Conservation (phyloP, 2,329 filamentous ascomycete species). For the Diatrype stigma region DNA sequence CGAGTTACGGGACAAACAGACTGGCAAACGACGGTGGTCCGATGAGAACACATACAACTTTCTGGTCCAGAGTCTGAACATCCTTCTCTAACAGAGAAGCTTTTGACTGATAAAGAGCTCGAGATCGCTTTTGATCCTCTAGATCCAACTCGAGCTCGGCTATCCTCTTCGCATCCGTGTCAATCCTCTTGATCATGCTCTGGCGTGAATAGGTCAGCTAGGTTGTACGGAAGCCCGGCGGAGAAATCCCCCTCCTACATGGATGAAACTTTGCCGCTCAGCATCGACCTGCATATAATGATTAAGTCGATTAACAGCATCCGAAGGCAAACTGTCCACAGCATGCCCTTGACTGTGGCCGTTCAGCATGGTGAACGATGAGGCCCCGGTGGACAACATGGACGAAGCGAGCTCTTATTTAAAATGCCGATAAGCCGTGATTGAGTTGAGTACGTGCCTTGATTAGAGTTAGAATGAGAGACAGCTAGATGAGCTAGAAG, state of each 20-base stretch:
- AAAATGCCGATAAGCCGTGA: background rate
- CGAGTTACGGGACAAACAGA: background rate
- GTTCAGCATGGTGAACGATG: constrained; percentile 12
- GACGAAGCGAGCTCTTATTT: background rate
- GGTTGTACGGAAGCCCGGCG: background rate
- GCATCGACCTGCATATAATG: constrained; percentile 23
- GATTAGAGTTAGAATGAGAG: too few species aligned
- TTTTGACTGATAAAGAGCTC: constrained; percentile 19
- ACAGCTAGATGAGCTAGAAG: too few species aligned
- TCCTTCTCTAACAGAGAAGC: constrained; percentile 18
- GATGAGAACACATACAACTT: constrained; percentile 21
- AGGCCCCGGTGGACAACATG: background rate
- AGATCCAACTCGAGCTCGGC: constrained; percentile 24
- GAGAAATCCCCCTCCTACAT: constrained; percentile 12
- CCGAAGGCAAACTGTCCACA: constrained; percentile 9
- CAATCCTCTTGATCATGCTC: constrained; percentile 23
- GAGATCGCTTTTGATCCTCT: constrained; percentile 23
- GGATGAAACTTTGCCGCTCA: constrained; percentile 24
- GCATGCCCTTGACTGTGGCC: constrained; percentile 11
- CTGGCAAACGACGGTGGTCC: background rate
- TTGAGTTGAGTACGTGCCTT: too few species aligned
- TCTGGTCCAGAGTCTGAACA: constrained; percentile 13
- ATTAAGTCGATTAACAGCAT: constrained; percentile 18
- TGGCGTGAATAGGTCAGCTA: constrained; percentile 12
- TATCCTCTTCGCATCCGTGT: constrained; percentile 20